Evolutionary conservation across 1,139 yeast genomes (phyloP), one percentile per base, ranked within the genome.

Genomic region (Debaryomycetaceae sp.): DNA sequence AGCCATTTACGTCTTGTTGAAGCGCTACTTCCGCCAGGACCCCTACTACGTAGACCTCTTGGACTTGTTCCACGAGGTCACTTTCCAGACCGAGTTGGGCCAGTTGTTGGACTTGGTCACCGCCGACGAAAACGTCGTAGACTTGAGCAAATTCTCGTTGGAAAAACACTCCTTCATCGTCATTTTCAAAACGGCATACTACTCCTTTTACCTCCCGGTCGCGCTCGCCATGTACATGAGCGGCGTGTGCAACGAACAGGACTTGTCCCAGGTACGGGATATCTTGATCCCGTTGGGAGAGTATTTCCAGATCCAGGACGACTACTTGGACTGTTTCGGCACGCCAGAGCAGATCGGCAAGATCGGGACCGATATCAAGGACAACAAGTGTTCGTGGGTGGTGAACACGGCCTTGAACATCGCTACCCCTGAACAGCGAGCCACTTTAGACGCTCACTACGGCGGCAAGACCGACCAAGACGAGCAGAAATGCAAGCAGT

Each of bases 231-330:
- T 92, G 96, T 79, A 64, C 57, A 80, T 83, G 72, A 78, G 93
- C 34, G 97, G 96, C 30, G 57, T 82, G 43, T 65, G 65, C 34
- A 66, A 70, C 45, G 79, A 70, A 34, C 55, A 62, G 42, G 95
- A 87, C 54, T 69, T 92, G 53, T 71, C 82, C 53, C 98, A 90
- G 62, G 96, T 86, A 13, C 71, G 68, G 39, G 92, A 83, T 44
- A 76, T 92, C 28, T 71, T 92, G 55, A 77, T 92, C 39, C 97
- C 97, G 35, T 72, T 90, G 44, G 99, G 99, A 36, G 96, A 92
- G 59, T 92, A 92, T 56, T 92, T 92, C 79, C 99, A 92, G 63
- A 85, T 92, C 44, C 98, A 92, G 62, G 99, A 92, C 53, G 99
- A 92, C 57, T 92, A 67, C 62, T 73, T 92, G 45, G 99, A 92